Evolutionary conservation across 306 rosid genomes (phyloP).

Genomic region (Quercus variabilis): DNA sequence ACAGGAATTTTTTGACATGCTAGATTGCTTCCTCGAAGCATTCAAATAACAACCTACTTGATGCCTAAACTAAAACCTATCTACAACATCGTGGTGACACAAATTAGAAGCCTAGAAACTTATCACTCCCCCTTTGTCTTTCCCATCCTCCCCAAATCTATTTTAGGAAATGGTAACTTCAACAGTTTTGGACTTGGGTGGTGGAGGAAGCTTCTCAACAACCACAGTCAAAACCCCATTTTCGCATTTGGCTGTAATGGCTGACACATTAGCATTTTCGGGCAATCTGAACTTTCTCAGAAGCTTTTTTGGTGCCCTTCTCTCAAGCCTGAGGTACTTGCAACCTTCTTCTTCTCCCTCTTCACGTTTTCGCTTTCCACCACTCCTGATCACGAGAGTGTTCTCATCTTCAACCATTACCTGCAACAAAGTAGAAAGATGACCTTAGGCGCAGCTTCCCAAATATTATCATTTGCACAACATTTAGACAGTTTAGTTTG

Average conservation of each 20-base stretch:
- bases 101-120: not conserved
- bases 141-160: not conserved
- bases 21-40: not conserved
- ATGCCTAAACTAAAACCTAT: not conserved
- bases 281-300: conserved; percentile 52
- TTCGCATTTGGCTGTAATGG: conserved; percentile 60
- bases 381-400: conserved; percentile 46
- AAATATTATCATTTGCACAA: no score
- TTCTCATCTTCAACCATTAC: conserved; percentile 55
- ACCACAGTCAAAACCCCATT: conserved; percentile 53
- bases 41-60: not conserved
- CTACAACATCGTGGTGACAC: not conserved
- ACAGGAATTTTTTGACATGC: no score
- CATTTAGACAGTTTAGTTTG: no score
- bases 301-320: conserved; percentile 45
- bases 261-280: conserved; percentile 43
- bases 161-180: conserved; percentile 44
- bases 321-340: conserved; percentile 59
- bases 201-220: conserved; percentile 65
- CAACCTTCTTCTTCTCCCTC: conserved; percentile 65
- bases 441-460: no score
- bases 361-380: conserved; percentile 60
- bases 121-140: not conserved
- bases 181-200: conserved; percentile 53
- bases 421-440: not conserved